These are phyloP conservation scores for Colletotrichum trifolii DNA, from an alignment of 2,329 filamentous ascomycete species.

Conservation along the genomic window DNA sequence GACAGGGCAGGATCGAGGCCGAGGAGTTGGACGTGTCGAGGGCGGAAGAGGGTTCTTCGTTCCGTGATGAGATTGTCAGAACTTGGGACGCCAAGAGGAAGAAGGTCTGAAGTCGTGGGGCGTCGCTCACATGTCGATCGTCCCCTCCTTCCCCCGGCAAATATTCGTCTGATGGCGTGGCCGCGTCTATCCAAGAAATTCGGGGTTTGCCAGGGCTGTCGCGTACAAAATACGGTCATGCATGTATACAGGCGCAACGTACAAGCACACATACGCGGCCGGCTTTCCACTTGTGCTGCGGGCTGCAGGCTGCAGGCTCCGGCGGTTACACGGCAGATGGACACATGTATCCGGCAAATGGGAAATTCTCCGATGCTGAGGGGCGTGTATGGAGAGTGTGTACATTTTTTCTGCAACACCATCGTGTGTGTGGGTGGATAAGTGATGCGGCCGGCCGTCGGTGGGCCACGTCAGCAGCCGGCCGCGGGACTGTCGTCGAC, in stretches of 20 bases:
- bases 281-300: no score
- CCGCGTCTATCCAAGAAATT: no score
- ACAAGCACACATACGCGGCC: no score
- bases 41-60: constrained; percentile 1
- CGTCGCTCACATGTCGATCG: no score
- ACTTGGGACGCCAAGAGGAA: constrained; percentile 24
- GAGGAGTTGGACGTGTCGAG: constrained; percentile 7
- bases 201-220: no score
- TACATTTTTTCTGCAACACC: not conserved
- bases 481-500: not conserved
- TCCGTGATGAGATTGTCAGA: constrained; percentile 13
- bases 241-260: no score
- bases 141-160: no score
- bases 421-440: not conserved
- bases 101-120: not conserved
- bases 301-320: not conserved
- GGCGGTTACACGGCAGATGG: constrained; percentile 7
- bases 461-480: constrained; percentile 21
- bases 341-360: not conserved
- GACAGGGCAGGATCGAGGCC: constrained; percentile 25
- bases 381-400: not conserved
- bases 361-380: constrained; percentile 25
- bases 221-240: no score
- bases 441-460: not conserved
- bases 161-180: no score